Base-by-base conservation (phyloP, 768 basidiomycete genomes). In the Pulveroboletus ravenelii region DNA sequence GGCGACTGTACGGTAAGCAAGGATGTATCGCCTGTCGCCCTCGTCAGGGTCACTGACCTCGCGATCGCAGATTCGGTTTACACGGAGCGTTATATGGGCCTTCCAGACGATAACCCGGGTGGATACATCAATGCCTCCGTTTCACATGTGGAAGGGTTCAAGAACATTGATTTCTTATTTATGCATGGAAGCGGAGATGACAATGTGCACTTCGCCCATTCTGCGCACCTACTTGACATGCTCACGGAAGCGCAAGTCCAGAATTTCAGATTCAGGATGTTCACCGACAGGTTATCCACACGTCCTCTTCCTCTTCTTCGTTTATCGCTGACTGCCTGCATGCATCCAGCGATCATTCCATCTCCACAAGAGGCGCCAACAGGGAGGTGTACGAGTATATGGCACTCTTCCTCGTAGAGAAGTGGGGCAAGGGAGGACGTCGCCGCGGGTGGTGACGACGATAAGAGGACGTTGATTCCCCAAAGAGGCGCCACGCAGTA, bases 141-240 rank as follows among this genome's bases (percentile, higher is more conserved):
- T 48, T 84, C 86, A 49, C 84, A 90, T 62, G 92, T 96, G 43
- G 85, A 85, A 10, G 92, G 85, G 3, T 99, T 98, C 76, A 71
- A 79, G 55, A 74, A 87, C 50, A 77, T 85, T 29, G 80, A 92
- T 56, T 98, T 80, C 66, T 67, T 94, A 44, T 80, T 97, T 47
- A 89, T 88, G 10, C 94, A 97, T 61, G 96, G 96, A 29, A 92
- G 85, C 57, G 95, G 86, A 9, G 95, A 98, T 65, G 95, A 98
- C 65, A 98, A 98, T 62, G 93, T 99, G 40, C 96, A 99, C 69
- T 93, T 81, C 61, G 81, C 88, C 35, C 94, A 99, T 70, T 84
- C 88, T 47, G 93, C 93, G 12, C 89, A 89, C 58, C 63, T 99
- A 61, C 70, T 99, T 32, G 95, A 98, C 68, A 93, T 96, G 84